Conservation (phyloP, 768 basidiomycete genomes). For the Lactifluus subvellereus region DNA sequence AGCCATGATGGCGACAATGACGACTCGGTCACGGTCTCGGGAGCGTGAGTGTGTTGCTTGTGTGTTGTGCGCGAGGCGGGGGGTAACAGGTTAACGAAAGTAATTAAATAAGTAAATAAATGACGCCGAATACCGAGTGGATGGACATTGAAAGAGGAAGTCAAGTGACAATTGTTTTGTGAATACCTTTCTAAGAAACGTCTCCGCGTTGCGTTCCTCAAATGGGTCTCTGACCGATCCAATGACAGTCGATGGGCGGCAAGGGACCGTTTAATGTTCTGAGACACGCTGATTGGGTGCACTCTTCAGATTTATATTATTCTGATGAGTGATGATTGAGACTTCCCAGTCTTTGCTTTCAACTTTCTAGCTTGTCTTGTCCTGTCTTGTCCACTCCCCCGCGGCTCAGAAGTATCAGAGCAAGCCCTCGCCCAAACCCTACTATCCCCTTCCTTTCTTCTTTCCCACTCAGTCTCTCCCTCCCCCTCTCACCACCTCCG, state of each 20-base stretch:
- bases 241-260: slow-evolving; percentile 20
- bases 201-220: slow-evolving; percentile 15
- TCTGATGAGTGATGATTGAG: slow-evolving; percentile 19
- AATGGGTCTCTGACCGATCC: slow-evolving; percentile 21
- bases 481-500: not conserved
- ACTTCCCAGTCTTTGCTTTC: slow-evolving; percentile 12
- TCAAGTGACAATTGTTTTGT: slow-evolving; percentile 17
- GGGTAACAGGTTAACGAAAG: not conserved
- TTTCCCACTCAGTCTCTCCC: slow-evolving; percentile 1
- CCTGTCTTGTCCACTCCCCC: slow-evolving; percentile 14
- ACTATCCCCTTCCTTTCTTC: slow-evolving; percentile 1
- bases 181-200: slow-evolving; percentile 17
- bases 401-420: slow-evolving; percentile 13
- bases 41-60: not conserved
- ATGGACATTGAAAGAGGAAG: not conserved
- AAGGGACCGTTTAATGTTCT: slow-evolving; percentile 19
- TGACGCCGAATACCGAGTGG: not conserved
- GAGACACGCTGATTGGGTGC: slow-evolving; percentile 17
- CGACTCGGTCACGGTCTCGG: too few relatives aligned
- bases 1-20: slow-evolving; percentile 32
- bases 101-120: slow-evolving; percentile 5
- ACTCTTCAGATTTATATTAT: slow-evolving; percentile 20
- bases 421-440: slow-evolving; percentile 19
- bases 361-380: slow-evolving; percentile 11
- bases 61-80: not conserved